Evolutionary conservation across 495 filamentous ascomycete species (phyloP).

Genomic region (Hyaloscypha bicolor): DNA sequence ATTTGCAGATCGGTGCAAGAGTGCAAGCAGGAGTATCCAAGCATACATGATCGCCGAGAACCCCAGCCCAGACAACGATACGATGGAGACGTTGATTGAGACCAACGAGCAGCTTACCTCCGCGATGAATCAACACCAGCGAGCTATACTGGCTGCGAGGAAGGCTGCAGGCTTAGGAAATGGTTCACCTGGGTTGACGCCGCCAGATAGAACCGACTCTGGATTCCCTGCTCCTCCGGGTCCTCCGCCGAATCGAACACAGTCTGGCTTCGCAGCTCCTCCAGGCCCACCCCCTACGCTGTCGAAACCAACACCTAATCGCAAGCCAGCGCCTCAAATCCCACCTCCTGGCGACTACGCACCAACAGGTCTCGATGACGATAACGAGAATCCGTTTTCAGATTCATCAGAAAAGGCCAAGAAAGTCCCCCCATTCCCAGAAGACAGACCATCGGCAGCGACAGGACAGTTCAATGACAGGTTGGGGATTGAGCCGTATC

Average conservation of each 20-base stretch:
- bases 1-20: constrained; percentile 84
- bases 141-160: constrained; percentile 75
- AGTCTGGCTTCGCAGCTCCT: constrained; percentile 19
- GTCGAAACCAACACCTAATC: neutral
- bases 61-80: constrained; percentile 87
- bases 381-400: constrained; percentile 31
- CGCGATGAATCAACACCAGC: constrained; percentile 77
- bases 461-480: constrained; percentile 46
- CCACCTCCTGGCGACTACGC: constrained; percentile 33
- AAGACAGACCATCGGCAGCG: constrained; percentile 37
- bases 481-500: constrained; percentile 54
- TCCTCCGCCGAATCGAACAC: constrained; percentile 22
- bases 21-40: constrained; percentile 77
- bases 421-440: constrained; percentile 39
- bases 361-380: constrained; percentile 14
- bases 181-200: constrained; percentile 15
- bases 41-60: constrained; percentile 77
- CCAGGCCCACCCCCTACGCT: constrained; percentile 24
- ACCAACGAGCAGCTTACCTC: constrained; percentile 86
- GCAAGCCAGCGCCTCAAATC: constrained; percentile 25
- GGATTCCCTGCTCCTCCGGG: constrained; percentile 5
- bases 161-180: constrained; percentile 37
- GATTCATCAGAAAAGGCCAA: constrained; percentile 19
- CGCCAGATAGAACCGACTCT: constrained; percentile 12
- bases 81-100: constrained; percentile 89